These are phyloP conservation scores for Alternaria gaisen DNA, from an alignment of 2,329 filamentous ascomycete genomes.

Conservation along the genomic window DNA sequence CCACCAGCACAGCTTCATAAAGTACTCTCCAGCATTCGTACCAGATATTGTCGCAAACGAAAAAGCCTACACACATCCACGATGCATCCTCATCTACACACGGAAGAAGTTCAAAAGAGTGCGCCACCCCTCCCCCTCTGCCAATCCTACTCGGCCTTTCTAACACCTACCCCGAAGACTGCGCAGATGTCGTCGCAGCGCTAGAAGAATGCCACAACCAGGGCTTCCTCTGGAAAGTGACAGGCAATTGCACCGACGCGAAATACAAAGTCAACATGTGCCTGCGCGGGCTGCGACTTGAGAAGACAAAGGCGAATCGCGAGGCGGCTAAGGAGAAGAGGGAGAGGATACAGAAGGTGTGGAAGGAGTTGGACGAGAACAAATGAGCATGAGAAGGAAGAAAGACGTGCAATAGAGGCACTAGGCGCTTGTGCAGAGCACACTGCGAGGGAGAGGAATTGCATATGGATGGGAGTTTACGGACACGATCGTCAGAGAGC, in stretches of 20 bases:
- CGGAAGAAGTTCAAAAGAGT: conserved; percentile 85
- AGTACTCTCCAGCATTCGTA: neutral
- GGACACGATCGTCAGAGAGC: neutral
- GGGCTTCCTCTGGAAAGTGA: conserved; percentile 90
- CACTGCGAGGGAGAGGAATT: neutral
- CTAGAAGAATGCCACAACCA: conserved; percentile 95
- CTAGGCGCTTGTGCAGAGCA: neutral
- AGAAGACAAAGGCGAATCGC: conserved; percentile 80
- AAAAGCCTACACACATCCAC: conserved; percentile 38
- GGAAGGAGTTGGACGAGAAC: conserved; percentile 79
- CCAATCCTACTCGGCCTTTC: conserved; percentile 2
- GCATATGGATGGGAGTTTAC: conserved; percentile 7
- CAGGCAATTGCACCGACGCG: conserved; percentile 87
- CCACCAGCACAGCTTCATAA: neutral
- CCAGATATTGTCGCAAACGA: neutral
- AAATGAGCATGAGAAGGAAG: conserved; percentile 48
- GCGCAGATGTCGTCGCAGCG: conserved; percentile 90
- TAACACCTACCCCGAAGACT: conserved; percentile 67
- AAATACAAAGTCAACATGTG: conserved; percentile 88
- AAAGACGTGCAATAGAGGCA: neutral
- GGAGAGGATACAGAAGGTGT: conserved; percentile 77
- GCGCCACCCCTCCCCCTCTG: conserved; percentile 36
- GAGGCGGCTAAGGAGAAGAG: conserved; percentile 73
- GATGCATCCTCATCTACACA: conserved; percentile 99
- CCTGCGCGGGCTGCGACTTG: conserved; percentile 79